Percentiles rank a stretch among this genome's conserved stretches.
These are phyloP conservation scores for Cicer arietinum DNA, from an alignment of 306 rosid genomes.

Conservation along the genomic window DNA sequence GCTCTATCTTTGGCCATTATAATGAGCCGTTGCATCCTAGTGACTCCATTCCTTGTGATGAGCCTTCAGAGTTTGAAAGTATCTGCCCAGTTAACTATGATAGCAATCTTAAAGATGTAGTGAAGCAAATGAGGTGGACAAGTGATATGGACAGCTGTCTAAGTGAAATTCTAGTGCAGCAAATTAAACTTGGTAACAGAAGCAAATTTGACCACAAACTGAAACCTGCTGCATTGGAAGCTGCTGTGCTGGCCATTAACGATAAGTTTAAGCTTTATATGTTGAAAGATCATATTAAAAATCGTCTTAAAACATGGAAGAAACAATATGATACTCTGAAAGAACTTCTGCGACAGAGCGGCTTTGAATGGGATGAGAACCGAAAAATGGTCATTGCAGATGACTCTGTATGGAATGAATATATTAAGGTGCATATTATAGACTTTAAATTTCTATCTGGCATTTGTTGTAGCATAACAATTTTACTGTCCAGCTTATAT, in stretches of 20 bases:
- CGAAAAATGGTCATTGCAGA: constrained; percentile 58
- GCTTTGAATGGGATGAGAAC: constrained; percentile 63
- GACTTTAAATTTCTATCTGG: constrained; percentile 9
- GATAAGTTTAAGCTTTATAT: constrained; percentile 53
- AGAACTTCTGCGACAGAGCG: constrained; percentile 47
- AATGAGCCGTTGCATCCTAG: constrained; percentile 41
- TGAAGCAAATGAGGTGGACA: constrained; percentile 57
- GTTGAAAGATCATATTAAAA: constrained; percentile 56
- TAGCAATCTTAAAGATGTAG: constrained; percentile 46
- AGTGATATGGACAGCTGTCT: constrained; percentile 62
- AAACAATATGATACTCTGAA: constrained; percentile 52
- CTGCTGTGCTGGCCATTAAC: constrained; percentile 54
- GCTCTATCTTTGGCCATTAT: constrained; percentile 54
- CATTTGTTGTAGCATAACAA: constrained; percentile 34
- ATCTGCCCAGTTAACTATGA: constrained; percentile 47
- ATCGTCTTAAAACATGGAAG: constrained; percentile 63
- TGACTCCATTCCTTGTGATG: constrained; percentile 43
- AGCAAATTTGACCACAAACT: constrained; percentile 51
- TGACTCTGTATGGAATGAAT: constrained; percentile 57
- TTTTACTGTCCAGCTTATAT: constrained; percentile 22
- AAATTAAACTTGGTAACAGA: constrained; percentile 56
- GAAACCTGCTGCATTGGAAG: constrained; percentile 56
- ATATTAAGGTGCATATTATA: constrained; percentile 51
- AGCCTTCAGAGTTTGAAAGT: constrained; percentile 47
- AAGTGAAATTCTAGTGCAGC: constrained; percentile 55